phyloP scores from a whole-genome alignment of 768 basidiomycete genomes.

The Lentinula sp. region DNA sequence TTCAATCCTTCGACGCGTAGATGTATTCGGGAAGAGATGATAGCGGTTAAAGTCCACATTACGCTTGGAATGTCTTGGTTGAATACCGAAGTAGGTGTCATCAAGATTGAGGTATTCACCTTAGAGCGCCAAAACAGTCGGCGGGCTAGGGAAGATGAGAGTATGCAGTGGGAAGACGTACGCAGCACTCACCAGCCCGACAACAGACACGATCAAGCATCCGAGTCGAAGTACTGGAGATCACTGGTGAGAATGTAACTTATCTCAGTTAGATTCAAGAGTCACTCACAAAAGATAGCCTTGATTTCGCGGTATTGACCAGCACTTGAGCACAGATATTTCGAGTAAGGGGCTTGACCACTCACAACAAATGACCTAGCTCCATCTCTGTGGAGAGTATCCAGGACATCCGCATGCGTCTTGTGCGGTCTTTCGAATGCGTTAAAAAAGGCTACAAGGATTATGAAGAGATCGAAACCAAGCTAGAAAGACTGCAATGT shows the following conservation, averaged over 20 bases:
- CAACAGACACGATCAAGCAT: neutral
- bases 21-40: slow-evolving; percentile 9
- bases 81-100: neutral
- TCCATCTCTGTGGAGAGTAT: neutral
- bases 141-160: neutral
- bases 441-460: neutral
- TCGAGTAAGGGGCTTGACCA: neutral
- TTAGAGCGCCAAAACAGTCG: neutral
- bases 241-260: neutral
- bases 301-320: neutral
- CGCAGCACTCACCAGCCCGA: neutral
- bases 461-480: neutral
- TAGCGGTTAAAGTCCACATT: slow-evolving; percentile 5
- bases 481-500: neutral
- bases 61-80: neutral
- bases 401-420: neutral
- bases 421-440: neutral
- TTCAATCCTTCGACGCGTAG: slow-evolving; percentile 7
- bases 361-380: neutral
- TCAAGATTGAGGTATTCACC: neutral
- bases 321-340: neutral
- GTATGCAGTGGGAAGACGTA: too few species aligned
- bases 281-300: neutral
- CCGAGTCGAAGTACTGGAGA: neutral
- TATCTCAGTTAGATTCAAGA: neutral